Base-by-base conservation (phyloP, 1,139 yeast genomes). In the Geotrichum citri-aurantii region DNA sequence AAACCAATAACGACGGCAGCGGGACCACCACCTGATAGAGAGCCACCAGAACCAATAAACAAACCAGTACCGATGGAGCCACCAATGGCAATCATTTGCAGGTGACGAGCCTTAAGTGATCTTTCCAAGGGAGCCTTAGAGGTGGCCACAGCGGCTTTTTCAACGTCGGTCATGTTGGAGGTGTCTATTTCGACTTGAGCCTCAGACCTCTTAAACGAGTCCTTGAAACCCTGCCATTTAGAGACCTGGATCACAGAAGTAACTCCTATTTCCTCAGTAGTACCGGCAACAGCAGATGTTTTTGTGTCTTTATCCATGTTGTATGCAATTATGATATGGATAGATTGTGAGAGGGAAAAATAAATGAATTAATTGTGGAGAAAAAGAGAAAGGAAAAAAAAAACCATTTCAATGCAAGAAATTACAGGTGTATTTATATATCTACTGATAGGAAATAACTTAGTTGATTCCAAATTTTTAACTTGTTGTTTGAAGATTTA, bases 21-120 rank as follows among this genome's bases (percentile, higher is more conserved):
- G 4, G 93, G 93, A 42, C 95, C 95, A 55, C 91, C 92, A 37
- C 79, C 75, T 54, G 75, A 71, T 63, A 87, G 75, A 2, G 89
- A 81, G 14, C 77, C 72, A 55, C 91, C 92, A 37, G 86, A 80
- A 61, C 93, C 93, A 52, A 88, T 85, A 60, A 83, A 80, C 58
- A 83, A 71, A 29, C 87, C 87, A 0, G 86, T 84, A 73, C 93
- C 93, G 58, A 87, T 84, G 65, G 89, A 85, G 33, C 91, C 85
- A 21, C 91, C 92, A 51, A 87, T 76, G 37, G 92, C 85, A 63
- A 87, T 85, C 85, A 84, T 80, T 64, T 83, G 80, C 77, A 56
- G 53, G 63, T 81, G 84, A 62, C 83, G 74, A 49, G 74, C 71
- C 63, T 78, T 73, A 66, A 79, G 71, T 3, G 71, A 71, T 59